phyloP scores from a whole-genome alignment of 305 asterid species.

The Fraxinus angustifolia region DNA sequence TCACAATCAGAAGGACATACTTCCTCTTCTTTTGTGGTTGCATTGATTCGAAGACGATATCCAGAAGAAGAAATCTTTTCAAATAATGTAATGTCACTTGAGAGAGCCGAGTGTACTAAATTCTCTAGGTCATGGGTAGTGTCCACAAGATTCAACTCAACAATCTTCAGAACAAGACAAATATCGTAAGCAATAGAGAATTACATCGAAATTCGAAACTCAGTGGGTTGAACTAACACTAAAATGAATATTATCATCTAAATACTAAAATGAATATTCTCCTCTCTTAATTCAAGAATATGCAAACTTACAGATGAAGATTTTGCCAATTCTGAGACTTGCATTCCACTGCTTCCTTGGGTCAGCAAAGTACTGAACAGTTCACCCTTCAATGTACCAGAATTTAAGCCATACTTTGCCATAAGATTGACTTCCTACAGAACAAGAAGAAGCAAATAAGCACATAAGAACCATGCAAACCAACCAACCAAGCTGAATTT shows the following conservation, averaged over 20 bases:
- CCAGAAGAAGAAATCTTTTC: slow-evolving; percentile 84
- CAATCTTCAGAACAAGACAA: slow-evolving; percentile 53
- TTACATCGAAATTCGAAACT: slow-evolving; percentile 10
- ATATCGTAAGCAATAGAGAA: slow-evolving; percentile 22
- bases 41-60: slow-evolving; percentile 76
- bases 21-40: slow-evolving; percentile 50
- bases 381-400: slow-evolving; percentile 86
- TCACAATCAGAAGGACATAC: slow-evolving; percentile 61
- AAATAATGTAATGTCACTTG: slow-evolving; percentile 80
- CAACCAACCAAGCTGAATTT: not conserved
- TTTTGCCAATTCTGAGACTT: slow-evolving; percentile 70
- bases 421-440: slow-evolving; percentile 67
- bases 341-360: slow-evolving; percentile 72
- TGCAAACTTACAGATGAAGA: slow-evolving; percentile 62
- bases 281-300: slow-evolving; percentile 14
- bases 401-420: slow-evolving; percentile 69
- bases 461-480: not conserved
- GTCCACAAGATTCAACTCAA: slow-evolving; percentile 55
- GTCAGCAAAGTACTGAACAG: slow-evolving; percentile 62
- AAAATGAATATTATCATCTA: too few species aligned
- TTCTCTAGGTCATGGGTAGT: slow-evolving; percentile 51
- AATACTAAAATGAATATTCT: too few species aligned
- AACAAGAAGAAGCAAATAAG: slow-evolving; percentile 24
- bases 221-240: too few species aligned
- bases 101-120: slow-evolving; percentile 59